Evolutionary conservation across 768 basidiomycete genomes (phyloP).

Genomic region (Leccinum aurantiacum): DNA sequence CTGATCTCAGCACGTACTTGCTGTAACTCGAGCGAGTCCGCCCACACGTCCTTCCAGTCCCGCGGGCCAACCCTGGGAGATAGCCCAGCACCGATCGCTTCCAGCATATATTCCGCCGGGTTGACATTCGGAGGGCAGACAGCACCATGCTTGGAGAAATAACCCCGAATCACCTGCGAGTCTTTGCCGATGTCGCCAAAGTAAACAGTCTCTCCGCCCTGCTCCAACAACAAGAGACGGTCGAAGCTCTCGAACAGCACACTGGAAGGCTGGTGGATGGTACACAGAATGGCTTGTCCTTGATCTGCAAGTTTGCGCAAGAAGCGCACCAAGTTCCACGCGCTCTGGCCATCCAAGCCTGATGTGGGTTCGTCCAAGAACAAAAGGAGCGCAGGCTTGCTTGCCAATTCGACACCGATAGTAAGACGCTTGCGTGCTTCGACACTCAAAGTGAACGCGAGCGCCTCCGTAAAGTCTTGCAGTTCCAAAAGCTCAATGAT

Average conservation of each 20-base stretch:
- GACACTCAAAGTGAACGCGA: slow-evolving; percentile 67
- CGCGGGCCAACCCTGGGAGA: slow-evolving; percentile 68
- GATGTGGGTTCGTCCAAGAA: slow-evolving; percentile 50
- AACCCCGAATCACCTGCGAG: slow-evolving; percentile 64
- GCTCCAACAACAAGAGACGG: slow-evolving; percentile 62
- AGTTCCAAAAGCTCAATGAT: slow-evolving; percentile 83
- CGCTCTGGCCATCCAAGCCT: slow-evolving; percentile 61
- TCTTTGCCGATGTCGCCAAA: slow-evolving; percentile 86
- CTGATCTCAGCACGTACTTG: slow-evolving; percentile 44
- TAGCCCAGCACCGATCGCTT: slow-evolving; percentile 85
- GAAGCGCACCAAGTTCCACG: slow-evolving; percentile 83
- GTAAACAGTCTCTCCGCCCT: slow-evolving; percentile 90
- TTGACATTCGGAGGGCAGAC: slow-evolving; percentile 75
- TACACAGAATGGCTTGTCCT: slow-evolving; percentile 89
- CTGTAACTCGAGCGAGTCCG: slow-evolving; percentile 61
- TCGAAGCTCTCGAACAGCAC: slow-evolving; percentile 88
- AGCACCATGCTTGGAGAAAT: slow-evolving; percentile 74
- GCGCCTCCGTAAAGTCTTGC: slow-evolving; percentile 79
- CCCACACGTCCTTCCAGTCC: slow-evolving; percentile 89
- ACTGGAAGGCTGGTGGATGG: slow-evolving; percentile 86
- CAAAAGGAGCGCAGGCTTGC: slow-evolving; percentile 46
- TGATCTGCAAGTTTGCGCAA: slow-evolving; percentile 78
- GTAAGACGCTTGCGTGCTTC: slow-evolving; percentile 84
- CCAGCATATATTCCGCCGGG: slow-evolving; percentile 77
- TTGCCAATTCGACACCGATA: slow-evolving; percentile 89